These are phyloP conservation scores for Sabuloglossum arenarium DNA, from an alignment of 495 filamentous ascomycete genomes.

Conservation along the genomic window DNA sequence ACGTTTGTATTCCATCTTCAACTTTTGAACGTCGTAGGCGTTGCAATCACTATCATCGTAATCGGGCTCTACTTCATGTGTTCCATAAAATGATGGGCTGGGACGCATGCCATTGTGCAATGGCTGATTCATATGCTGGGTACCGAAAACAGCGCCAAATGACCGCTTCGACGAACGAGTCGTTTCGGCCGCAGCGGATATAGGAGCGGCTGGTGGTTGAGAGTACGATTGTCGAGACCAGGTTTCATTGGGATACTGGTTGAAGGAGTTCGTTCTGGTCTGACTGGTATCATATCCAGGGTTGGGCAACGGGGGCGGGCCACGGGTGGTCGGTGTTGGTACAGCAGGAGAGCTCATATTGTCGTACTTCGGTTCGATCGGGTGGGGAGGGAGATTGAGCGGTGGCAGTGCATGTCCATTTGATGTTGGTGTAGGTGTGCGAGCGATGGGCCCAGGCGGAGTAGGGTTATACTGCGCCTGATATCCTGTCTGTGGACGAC, in stretches of 20 bases:
- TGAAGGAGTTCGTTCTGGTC: background rate
- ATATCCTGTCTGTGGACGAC: background rate
- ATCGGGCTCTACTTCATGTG: constrained; percentile 16
- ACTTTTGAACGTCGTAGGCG: background rate
- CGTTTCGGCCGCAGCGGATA: constrained; percentile 5
- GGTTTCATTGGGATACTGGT: background rate
- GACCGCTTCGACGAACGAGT: constrained; percentile 12
- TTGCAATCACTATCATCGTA: constrained; percentile 17
- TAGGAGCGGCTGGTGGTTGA: constrained; percentile 1
- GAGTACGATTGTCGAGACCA: background rate
- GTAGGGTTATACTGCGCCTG: constrained; percentile 1
- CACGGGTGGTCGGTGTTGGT: constrained; percentile 2
- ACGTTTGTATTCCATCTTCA: constrained; percentile 28
- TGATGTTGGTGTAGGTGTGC: background rate
- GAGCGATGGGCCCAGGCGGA: background rate
- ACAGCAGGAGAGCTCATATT: constrained; percentile 6
- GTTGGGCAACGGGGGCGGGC: constrained; percentile 5
- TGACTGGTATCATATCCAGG: constrained; percentile 4
- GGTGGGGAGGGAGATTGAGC: constrained; percentile 4
- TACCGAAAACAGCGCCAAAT: constrained; percentile 11
- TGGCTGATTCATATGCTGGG: constrained; percentile 9
- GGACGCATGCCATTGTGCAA: constrained; percentile 32
- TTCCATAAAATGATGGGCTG: constrained; percentile 10
- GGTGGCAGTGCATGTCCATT: constrained; percentile 2
- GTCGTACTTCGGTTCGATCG: constrained; percentile 4